Percentiles rank a stretch among this genome's conserved stretches.
Conservation (phyloP, 768 basidiomycete species). For the Leccinellum luteum region DNA sequence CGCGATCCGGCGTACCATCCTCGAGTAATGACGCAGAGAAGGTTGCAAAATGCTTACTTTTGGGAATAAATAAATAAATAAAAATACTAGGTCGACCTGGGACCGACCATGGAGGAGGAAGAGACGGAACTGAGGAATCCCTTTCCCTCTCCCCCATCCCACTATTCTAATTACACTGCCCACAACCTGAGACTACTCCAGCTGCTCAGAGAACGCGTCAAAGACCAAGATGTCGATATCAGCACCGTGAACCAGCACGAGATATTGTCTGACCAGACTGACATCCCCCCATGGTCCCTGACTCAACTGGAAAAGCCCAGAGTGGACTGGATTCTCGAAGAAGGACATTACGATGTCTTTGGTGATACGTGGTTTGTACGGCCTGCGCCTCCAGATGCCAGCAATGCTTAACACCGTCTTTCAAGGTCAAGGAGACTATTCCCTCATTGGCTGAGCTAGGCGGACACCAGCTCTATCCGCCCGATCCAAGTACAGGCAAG, state of each 20-base stretch:
- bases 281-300: conserved; percentile 78
- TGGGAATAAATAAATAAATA: not conserved
- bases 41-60: no score
- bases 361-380: conserved; percentile 91
- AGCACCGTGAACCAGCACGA: conserved; percentile 54
- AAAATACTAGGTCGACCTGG: not conserved
- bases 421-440: conserved; percentile 77
- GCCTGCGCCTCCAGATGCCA: conserved; percentile 12
- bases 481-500: conserved; percentile 66
- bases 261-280: conserved; percentile 63
- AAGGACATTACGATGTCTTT: conserved; percentile 77
- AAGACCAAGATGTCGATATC: conserved; percentile 36
- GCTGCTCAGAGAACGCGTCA: conserved; percentile 54
- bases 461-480: conserved; percentile 76
- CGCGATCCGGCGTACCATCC: conserved; percentile 78
- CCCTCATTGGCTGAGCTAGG: conserved; percentile 81
- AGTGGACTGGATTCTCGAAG: conserved; percentile 88
- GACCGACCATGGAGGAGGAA: conserved; percentile 48
- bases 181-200: conserved; percentile 70
- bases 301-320: conserved; percentile 79
- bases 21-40: not conserved
- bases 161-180: conserved; percentile 73
- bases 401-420: conserved; percentile 15
- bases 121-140: conserved; percentile 79
- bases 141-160: conserved; percentile 86